Percentiles rank a stretch among this genome's conserved stretches.
Conservation (phyloP, 2,329 filamentous ascomycete species). For the Aspergillus sp. region DNA sequence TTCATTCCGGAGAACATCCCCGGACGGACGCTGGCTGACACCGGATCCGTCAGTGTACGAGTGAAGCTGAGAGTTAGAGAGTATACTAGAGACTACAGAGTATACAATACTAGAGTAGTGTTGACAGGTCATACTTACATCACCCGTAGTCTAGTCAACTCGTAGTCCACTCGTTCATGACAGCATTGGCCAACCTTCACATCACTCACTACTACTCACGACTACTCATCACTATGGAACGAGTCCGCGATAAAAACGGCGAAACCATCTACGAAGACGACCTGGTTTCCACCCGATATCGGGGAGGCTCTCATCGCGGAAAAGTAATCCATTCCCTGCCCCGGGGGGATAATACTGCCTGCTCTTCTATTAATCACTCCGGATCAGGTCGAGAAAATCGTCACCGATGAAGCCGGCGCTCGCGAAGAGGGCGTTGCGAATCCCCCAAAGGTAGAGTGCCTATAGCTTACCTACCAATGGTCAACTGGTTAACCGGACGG, state of each 20-base stretch:
- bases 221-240: conserved; percentile 1
- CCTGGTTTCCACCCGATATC: conserved; percentile 15
- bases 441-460: conserved; percentile 17
- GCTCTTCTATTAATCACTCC: not conserved
- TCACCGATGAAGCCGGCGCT: conserved; percentile 15
- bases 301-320: conserved; percentile 16
- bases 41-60: not conserved
- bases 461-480: not conserved
- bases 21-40: not conserved
- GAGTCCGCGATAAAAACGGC: conserved; percentile 15
- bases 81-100: no score
- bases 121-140: no score
- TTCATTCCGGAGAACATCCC: not conserved
- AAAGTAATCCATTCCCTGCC: conserved; percentile 9
- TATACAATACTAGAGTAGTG: not conserved
- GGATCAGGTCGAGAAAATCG: conserved; percentile 15
- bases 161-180: not conserved
- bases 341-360: not conserved
- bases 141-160: not conserved
- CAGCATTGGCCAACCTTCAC: not conserved
- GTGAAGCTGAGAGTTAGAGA: not conserved
- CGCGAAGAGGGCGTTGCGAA: conserved; percentile 16
- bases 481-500: not conserved
- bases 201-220: not conserved
- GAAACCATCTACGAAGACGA: conserved; percentile 16